Evolutionary conservation across 768 basidiomycete species (phyloP).

Genomic region (Imleria badia): DNA sequence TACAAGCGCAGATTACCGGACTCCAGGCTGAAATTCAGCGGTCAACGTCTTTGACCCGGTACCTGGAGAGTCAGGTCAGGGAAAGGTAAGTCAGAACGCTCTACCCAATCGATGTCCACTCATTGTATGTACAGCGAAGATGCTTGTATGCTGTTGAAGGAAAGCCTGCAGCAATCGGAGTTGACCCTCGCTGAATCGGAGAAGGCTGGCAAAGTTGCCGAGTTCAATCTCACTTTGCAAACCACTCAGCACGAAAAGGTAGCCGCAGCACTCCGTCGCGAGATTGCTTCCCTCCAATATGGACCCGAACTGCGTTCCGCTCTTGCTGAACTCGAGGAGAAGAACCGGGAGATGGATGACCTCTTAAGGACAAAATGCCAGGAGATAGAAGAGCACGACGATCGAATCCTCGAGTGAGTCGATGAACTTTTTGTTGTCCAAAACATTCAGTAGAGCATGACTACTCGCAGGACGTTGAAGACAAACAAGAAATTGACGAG

Average conservation of each 20-base stretch:
- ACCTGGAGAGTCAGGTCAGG: slow-evolving; percentile 60
- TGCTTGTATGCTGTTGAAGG: slow-evolving; percentile 38
- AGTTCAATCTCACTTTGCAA: slow-evolving; percentile 66
- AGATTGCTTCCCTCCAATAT: slow-evolving; percentile 52
- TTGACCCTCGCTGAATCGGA: slow-evolving; percentile 52
- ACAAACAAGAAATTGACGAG: slow-evolving; percentile 73
- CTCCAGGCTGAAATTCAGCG: slow-evolving; percentile 69
- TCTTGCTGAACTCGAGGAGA: slow-evolving; percentile 62
- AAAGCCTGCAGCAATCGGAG: slow-evolving; percentile 41
- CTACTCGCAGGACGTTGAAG: slow-evolving; percentile 60
- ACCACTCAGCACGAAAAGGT: slow-evolving; percentile 67
- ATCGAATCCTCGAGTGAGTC: slow-evolving; percentile 69
- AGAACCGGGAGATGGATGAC: slow-evolving; percentile 74
- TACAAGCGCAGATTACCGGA: slow-evolving; percentile 57
- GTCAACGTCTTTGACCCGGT: slow-evolving; percentile 56
- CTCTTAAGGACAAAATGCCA: slow-evolving; percentile 64
- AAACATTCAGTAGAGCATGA: slow-evolving; percentile 1
- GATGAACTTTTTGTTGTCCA: not conserved
- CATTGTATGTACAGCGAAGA: slow-evolving; percentile 43
- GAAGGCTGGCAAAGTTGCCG: slow-evolving; percentile 57
- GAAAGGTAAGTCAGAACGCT: slow-evolving; percentile 49
- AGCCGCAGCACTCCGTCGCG: slow-evolving; percentile 54
- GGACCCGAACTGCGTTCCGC: slow-evolving; percentile 55
- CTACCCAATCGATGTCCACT: not conserved
- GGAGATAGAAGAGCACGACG: slow-evolving; percentile 85